These are phyloP conservation scores for Tremella yokohamensis DNA, from an alignment of 768 basidiomycete species.

Conservation along the genomic window DNA sequence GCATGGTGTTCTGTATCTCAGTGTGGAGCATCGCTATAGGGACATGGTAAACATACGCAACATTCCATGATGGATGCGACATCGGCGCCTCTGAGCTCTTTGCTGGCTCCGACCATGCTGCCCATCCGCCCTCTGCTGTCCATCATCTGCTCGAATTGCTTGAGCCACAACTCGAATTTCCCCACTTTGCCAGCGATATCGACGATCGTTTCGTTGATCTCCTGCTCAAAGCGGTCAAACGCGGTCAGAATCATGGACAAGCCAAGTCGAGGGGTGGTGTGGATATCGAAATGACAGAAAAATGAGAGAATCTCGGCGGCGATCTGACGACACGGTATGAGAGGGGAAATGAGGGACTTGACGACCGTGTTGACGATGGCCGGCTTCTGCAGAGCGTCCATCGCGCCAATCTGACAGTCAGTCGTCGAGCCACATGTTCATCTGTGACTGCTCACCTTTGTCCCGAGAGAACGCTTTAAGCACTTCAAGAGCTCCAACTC, in stretches of 20 bases:
- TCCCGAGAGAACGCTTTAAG: conserved; percentile 75
- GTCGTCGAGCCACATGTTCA: not conserved
- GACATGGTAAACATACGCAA: conserved; percentile 29
- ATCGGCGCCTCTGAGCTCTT: conserved; percentile 62
- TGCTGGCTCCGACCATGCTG: conserved; percentile 88
- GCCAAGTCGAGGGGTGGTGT: conserved; percentile 53
- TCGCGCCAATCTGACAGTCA: conserved; percentile 59
- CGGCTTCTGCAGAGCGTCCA: conserved; percentile 70
- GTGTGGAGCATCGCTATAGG: not conserved
- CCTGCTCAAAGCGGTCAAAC: conserved; percentile 56
- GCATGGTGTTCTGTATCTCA: conserved; percentile 21
- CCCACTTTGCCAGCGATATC: conserved; percentile 38
- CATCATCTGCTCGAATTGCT: conserved; percentile 68
- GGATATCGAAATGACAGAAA: conserved; percentile 63
- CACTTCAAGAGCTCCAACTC: conserved; percentile 90
- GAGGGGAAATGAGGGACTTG: conserved; percentile 74
- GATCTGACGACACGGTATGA: conserved; percentile 71
- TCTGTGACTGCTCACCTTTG: conserved; percentile 42
- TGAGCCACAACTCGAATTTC: conserved; percentile 83
- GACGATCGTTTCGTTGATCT: conserved; percentile 25
- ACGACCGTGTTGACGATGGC: conserved; percentile 73
- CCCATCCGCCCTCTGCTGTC: conserved; percentile 91
- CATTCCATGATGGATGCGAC: conserved; percentile 56
- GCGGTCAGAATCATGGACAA: conserved; percentile 69
- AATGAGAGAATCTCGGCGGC: conserved; percentile 76